Percentiles rank a stretch among this genome's conserved stretches.
Conservation (phyloP, 177 flowering plant genomes). For the Vitis hybrid region DNA sequence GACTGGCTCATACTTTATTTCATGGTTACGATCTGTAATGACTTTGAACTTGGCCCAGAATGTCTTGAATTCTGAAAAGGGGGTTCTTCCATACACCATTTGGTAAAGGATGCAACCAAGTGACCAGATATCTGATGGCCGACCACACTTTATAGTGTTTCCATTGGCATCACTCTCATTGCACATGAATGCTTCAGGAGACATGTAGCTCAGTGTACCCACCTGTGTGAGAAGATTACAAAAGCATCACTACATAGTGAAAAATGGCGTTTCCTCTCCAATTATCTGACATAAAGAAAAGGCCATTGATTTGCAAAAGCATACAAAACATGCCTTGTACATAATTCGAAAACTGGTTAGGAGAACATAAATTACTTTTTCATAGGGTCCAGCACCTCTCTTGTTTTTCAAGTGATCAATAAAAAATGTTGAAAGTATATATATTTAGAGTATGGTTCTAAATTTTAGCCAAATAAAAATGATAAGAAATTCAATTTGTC, state of each 20-base stretch:
- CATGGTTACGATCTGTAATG: constrained; percentile 83
- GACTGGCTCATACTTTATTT: constrained; percentile 67
- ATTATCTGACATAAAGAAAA: too few species aligned
- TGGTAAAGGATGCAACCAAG: constrained; percentile 99
- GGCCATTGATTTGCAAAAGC: too few species aligned
- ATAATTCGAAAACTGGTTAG: too few species aligned
- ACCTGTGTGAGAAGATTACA: constrained; percentile 52
- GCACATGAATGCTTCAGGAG: constrained; percentile 99
- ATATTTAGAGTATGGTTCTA: too few species aligned
- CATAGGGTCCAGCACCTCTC: too few species aligned
- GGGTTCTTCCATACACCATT: constrained; percentile 97
- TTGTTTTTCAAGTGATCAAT: too few species aligned
- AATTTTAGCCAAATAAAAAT: too few species aligned
- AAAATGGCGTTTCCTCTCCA: too few species aligned
- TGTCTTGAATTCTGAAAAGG: constrained; percentile 91
- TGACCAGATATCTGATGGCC: constrained; percentile 98
- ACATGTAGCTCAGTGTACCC: constrained; percentile 97
- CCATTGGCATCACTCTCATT: constrained; percentile 89
- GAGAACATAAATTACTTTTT: too few species aligned
- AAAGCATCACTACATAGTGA: background rate
- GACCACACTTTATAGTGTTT: constrained; percentile 86
- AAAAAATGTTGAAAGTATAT: too few species aligned
- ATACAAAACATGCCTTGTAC: too few species aligned
- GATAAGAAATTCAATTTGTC: too few species aligned
- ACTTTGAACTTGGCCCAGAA: constrained; percentile 98